Evolutionary conservation across 2,329 filamentous ascomycete species (phyloP).

Genomic region (Fusarium beomiforme): DNA sequence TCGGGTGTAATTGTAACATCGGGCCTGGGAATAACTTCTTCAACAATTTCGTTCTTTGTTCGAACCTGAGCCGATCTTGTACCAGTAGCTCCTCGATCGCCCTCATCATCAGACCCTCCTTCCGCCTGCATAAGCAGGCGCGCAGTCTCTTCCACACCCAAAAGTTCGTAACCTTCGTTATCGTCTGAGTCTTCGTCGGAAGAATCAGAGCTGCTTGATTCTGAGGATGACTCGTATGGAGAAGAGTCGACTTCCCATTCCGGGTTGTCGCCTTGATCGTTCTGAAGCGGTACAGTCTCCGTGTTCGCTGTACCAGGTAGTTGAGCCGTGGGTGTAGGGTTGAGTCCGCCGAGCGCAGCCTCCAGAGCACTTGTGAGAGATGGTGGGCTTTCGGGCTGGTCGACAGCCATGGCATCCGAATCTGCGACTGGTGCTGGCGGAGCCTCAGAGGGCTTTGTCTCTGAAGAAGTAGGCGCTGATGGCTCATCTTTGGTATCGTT

Average conservation of each 20-base stretch:
- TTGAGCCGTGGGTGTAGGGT: conserved; percentile 25
- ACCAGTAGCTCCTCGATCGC: conserved; percentile 57
- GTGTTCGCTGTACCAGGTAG: conserved; percentile 16
- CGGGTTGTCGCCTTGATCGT: conserved; percentile 60
- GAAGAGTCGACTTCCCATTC: conserved; percentile 90
- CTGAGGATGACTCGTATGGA: conserved; percentile 75
- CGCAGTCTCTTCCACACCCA: conserved; percentile 84
- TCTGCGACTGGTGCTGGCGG: conserved; percentile 36
- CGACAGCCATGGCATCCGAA: conserved; percentile 49
- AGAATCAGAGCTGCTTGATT: conserved; percentile 67
- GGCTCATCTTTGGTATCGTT: conserved; percentile 1
- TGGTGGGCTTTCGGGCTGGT: conserved; percentile 49
- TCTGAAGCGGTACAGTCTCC: conserved; percentile 42
- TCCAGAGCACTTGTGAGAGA: conserved; percentile 56
- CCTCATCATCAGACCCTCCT: conserved; percentile 81
- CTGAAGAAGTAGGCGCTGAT: background rate
- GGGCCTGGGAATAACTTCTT: conserved; percentile 75
- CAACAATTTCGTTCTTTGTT: conserved; percentile 82
- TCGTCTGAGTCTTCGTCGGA: conserved; percentile 68
- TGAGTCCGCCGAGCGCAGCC: conserved; percentile 55
- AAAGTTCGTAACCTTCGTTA: conserved; percentile 73
- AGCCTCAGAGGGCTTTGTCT: conserved; percentile 6
- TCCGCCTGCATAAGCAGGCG: conserved; percentile 87
- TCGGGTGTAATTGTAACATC: conserved; percentile 80
- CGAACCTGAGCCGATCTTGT: conserved; percentile 63